phyloP scores from a whole-genome alignment of 2,329 filamentous ascomycete species.

The Ophiostoma pallidulum region DNA sequence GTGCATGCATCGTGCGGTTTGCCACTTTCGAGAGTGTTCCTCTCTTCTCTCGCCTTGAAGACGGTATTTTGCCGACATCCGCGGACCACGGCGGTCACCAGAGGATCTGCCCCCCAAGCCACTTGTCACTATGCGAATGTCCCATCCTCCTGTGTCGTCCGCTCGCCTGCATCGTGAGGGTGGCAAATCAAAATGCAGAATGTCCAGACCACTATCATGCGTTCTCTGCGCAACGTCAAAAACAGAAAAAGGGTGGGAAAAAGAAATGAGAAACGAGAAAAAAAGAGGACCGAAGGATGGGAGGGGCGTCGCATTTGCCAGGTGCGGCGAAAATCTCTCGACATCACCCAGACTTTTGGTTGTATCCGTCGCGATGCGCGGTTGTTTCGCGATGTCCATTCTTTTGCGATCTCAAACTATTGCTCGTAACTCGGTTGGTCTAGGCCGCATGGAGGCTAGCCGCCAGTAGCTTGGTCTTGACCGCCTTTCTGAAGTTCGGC shows the following conservation, averaged over 20 bases:
- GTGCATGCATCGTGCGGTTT: neutral
- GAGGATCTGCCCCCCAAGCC: neutral
- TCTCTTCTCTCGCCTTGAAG: neutral
- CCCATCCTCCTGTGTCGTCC: too few species aligned
- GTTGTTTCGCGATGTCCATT: neutral
- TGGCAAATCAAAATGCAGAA: neutral
- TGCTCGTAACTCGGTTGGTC: neutral
- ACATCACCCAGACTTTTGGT: too few species aligned
- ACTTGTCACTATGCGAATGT: too few species aligned
- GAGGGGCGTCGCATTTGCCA: too few species aligned
- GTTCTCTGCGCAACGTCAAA: neutral
- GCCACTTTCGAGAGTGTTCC: neutral
- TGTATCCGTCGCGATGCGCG: constrained; percentile 8
- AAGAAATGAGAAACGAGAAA: too few species aligned
- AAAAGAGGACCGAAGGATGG: too few species aligned
- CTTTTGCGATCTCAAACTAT: neutral
- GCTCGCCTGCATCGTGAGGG: neutral
- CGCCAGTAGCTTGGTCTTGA: constrained; percentile 3
- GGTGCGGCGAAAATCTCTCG: too few species aligned
- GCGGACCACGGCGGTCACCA: neutral
- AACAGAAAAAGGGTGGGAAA: too few species aligned
- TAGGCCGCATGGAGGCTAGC: constrained; percentile 7
- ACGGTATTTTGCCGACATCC: constrained; percentile 1
- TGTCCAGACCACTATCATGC: neutral
- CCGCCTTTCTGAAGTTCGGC: constrained; percentile 10